These are phyloP conservation scores for Tricholoma matsutake DNA, from an alignment of 768 basidiomycete species.

Conservation along the genomic window DNA sequence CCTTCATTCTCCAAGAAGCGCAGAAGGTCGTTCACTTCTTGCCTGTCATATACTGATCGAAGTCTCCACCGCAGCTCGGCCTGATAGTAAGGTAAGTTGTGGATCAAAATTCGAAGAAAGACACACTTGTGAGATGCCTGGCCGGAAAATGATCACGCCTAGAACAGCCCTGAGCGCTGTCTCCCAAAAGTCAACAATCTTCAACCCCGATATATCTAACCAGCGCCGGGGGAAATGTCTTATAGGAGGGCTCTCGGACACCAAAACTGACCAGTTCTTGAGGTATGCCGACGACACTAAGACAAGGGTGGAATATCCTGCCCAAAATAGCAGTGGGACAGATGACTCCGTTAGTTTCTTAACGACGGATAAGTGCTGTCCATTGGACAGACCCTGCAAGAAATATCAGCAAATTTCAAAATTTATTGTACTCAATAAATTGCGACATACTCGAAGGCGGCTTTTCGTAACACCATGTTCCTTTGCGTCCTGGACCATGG, in stretches of 20 bases:
- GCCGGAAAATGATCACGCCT: conserved; percentile 62
- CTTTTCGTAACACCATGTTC: conserved; percentile 37
- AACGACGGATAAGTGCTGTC: conserved; percentile 29
- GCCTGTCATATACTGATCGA: conserved; percentile 68
- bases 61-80: conserved; percentile 71
- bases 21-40: conserved; percentile 67
- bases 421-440: background rate
- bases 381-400: conserved; percentile 17
- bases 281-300: conserved; percentile 55
- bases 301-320: conserved; percentile 53
- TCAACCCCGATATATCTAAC: conserved; percentile 68
- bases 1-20: conserved; percentile 51
- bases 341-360: conserved; percentile 42
- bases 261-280: conserved; percentile 52
- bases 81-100: conserved; percentile 31
- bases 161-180: conserved; percentile 69
- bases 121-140: conserved; percentile 71
- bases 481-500: conserved; percentile 32
- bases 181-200: conserved; percentile 63
- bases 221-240: conserved; percentile 69
- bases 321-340: conserved; percentile 63
- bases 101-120: background rate
- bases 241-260: conserved; percentile 42
- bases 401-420: background rate
- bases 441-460: conserved; percentile 34